Evolutionary conservation across 352 stramenopile species (phyloP).

Genomic region (Aphanomyces invadans): DNA sequence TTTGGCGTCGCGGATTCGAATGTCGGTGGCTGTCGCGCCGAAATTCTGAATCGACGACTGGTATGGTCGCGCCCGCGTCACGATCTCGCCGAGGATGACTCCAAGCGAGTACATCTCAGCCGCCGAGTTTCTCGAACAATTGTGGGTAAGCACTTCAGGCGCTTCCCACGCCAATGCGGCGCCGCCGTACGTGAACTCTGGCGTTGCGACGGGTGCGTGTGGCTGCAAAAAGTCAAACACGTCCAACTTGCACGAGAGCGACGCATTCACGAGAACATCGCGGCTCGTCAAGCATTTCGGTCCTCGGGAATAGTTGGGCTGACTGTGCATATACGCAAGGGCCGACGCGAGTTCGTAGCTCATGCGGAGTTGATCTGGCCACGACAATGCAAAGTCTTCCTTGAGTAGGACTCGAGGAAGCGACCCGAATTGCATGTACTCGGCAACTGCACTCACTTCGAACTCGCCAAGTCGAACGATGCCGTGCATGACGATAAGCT

Average conservation of each 20-base stretch:
- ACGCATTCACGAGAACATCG: slow-evolving; percentile 7
- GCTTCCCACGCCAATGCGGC: slow-evolving; percentile 9
- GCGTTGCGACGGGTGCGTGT: background rate
- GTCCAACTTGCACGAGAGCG: slow-evolving; percentile 16
- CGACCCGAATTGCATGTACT: slow-evolving; percentile 70
- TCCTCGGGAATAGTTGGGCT: background rate
- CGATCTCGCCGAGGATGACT: slow-evolving; percentile 14
- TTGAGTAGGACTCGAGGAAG: slow-evolving; percentile 51
- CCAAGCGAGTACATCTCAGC: slow-evolving; percentile 17
- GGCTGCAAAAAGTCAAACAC: slow-evolving; percentile 16
- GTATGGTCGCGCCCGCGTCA: slow-evolving; percentile 4
- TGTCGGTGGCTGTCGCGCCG: background rate
- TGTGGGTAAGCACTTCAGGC: slow-evolving; percentile 12
- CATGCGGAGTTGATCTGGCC: slow-evolving; percentile 51
- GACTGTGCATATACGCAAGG: slow-evolving; percentile 57
- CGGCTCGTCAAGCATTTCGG: slow-evolving; percentile 11
- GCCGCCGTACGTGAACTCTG: background rate
- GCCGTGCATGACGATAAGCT: slow-evolving; percentile 53
- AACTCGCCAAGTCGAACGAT: slow-evolving; percentile 61
- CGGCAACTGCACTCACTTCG: slow-evolving; percentile 60
- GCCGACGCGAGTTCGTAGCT: slow-evolving; percentile 54
- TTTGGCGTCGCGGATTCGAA: background rate
- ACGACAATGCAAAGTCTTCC: slow-evolving; percentile 41
- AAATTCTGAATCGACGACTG: background rate
- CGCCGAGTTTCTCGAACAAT: background rate